Evolutionary conservation across 1,139 yeast species (phyloP).

Genomic region (Sugiyamaella pinicola): DNA sequence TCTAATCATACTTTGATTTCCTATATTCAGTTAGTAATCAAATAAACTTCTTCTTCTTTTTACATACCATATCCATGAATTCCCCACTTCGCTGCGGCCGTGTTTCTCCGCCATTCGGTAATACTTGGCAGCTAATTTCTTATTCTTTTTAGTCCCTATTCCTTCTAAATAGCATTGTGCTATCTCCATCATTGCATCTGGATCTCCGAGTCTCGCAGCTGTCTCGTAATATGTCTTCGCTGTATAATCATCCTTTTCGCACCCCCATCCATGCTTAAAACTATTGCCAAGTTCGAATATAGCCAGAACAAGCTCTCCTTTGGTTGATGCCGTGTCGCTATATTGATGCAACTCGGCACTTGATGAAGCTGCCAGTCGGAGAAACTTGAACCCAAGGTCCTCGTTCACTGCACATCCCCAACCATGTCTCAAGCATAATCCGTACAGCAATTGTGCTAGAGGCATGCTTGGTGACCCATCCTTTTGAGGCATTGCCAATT

Average conservation of each 20-base stretch:
- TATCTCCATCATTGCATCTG: constrained; percentile 42
- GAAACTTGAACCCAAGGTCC: constrained; percentile 34
- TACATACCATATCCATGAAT: constrained; percentile 43
- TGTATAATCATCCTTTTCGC: constrained; percentile 35
- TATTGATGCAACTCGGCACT: constrained; percentile 11
- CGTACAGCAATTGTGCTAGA: constrained; percentile 40
- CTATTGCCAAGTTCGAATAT: constrained; percentile 43
- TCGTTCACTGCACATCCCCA: constrained; percentile 40
- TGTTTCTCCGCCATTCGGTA: constrained; percentile 38
- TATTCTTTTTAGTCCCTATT: constrained; percentile 40
- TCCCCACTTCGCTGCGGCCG: constrained; percentile 41
- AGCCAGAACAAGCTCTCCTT: constrained; percentile 40
- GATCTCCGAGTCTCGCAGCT: constrained; percentile 42
- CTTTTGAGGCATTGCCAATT: constrained; percentile 34
- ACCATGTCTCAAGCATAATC: constrained; percentile 42
- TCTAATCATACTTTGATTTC: constrained; percentile 16
- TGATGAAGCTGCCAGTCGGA: constrained; percentile 35
- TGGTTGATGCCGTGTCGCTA: constrained; percentile 24
- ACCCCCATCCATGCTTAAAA: constrained; percentile 43
- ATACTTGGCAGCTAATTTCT: constrained; percentile 39
- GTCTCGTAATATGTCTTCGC: constrained; percentile 41
- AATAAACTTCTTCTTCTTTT: background rate
- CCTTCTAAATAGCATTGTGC: constrained; percentile 40
- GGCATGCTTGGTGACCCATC: constrained; percentile 30
- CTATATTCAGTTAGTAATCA: constrained; percentile 7